Evolutionary conservation across 75 land plant species (phyloP), one percentile per base, ranked within the genome.

Genomic region (Cupressus sempervirens): DNA sequence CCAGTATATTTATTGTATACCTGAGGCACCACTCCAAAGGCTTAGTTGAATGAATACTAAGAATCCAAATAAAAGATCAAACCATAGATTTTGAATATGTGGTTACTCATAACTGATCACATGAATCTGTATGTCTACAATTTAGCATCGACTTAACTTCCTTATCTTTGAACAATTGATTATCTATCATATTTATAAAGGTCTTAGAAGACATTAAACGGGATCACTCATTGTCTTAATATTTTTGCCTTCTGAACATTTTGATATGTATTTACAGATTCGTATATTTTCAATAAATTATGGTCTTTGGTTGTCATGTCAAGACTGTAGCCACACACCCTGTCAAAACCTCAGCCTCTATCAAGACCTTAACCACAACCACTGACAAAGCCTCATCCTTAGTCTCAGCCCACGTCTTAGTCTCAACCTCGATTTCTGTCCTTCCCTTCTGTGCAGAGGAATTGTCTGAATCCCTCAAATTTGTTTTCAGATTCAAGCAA

Each of bases 371-470:
- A 67, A n/a, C 40, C 83, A 2, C 52, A 50, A 5, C 76, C 84
- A 74, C 40, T 46, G 48, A 7, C 48, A 46, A 46, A 62, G 68
- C n/a, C n/a, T n/a, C n/a, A n/a, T n/a, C n/a, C n/a, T n/a, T n/a
- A n/a, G n/a, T n/a, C n/a, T n/a, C n/a, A n/a, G n/a, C n/a, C n/a
- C n/a, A n/a, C n/a, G n/a, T 14, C 34, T 72, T 48, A 67, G 79
- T 4, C 70, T 72, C 80, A 83, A 68, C 35, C 70, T 77, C 80
- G 80, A 68, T 29, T 65, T 48, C 74, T 84, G 84, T 43, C 85
- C 86, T 70, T 70, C 74, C 74, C 74, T 10, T 2, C 74, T 70
- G 65, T 76, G 79, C 45, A 38, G 43, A 36, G 41, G 79, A 76
- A 16, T 76, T 76, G 9, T 18, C 3, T 40, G 50, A 79, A 26